phyloP scores from a whole-genome alignment of 345 rosid species.

The Arabidopsis arenosa region DNA sequence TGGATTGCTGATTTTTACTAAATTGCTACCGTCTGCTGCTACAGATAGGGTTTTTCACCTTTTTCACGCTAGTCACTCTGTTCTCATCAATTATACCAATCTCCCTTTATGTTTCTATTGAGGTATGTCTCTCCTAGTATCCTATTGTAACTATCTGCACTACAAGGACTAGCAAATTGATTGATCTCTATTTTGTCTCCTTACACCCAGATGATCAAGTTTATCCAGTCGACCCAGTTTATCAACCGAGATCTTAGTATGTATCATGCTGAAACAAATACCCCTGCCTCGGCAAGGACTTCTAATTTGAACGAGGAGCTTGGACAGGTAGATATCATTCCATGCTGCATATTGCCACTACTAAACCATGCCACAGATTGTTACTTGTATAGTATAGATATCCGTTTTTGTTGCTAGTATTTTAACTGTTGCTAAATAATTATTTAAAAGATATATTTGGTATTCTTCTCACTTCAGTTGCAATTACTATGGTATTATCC shows the following conservation, averaged over 20 bases:
- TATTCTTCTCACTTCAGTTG: constrained; percentile 23
- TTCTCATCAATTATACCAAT: constrained; percentile 96
- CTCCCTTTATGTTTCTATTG: constrained; percentile 96
- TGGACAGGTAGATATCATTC: constrained; percentile 76
- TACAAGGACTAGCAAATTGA: constrained; percentile 24
- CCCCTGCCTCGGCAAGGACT: constrained; percentile 96
- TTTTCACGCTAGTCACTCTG: constrained; percentile 91
- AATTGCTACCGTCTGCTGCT: constrained; percentile 42
- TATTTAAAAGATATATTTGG: constrained; percentile 5
- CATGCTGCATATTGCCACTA: constrained; percentile 13
- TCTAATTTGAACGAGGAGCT: constrained; percentile 99
- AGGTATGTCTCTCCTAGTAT: constrained; percentile 58
- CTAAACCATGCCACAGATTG: constrained; percentile 15
- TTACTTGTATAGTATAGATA: constrained; percentile 21
- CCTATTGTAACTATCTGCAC: constrained; percentile 15
- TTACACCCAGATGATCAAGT: constrained; percentile 85
- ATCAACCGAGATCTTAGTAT: constrained; percentile 92
- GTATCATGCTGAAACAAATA: constrained; percentile 90
- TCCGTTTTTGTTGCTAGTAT: constrained; percentile 17
- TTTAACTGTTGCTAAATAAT: neutral
- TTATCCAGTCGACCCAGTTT: constrained; percentile 94
- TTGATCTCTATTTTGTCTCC: constrained; percentile 31
- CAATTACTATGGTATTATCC: constrained; percentile 38
- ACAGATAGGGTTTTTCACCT: constrained; percentile 77
- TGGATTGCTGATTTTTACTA: constrained; percentile 15